Base-by-base conservation (phyloP, 129 eudicot species). In the Smallanthus sonchifolius region DNA sequence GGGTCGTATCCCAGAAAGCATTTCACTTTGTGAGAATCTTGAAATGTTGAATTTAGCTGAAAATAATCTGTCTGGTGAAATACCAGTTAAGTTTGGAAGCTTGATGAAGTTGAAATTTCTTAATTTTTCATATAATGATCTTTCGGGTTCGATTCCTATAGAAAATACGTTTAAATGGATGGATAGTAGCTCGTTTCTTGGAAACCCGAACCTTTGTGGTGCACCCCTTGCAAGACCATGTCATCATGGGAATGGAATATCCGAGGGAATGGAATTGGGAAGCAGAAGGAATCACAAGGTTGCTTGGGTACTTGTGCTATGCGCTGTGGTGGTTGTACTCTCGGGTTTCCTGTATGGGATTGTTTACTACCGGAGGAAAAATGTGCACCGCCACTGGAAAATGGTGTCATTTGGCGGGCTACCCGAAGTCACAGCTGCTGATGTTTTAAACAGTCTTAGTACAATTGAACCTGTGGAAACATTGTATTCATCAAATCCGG, bases 171-270 rank as follows among this genome's bases (percentile, higher is more conserved):
- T 91, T 5, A 74, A 65, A 66, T 43, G 72, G 64, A 88, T 91
- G 97, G 92, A 80, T 47, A 52, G 81, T 59, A 87, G 89, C 75
- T 87, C 96, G 6, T 95, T 95, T 77, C 16, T 70, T 19, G 99
- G 97, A 37, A 95, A 95, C 70, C 91, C 97, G 2, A 84, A 80
- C 30, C 86, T 95, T 39, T 95, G 99, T 85, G 99, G 99, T 35
- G 72, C 78, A 32, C 99, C 96, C 34, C 78, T 91, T 17, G 51
- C 5, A 10, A 79, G 82, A 37, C 79, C 75, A 49, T 95, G 99
- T 64, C 81, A 51, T 60, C 73, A 39, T 55, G 89, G 79, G 17
- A 84, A 76, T 37, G 85, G 80, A 75, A 82, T 88, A 45, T 74
- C 83, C 2, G 74, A 61, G 43, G 93, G 77, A 60, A 62, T 88